phyloP scores from a whole-genome alignment of 2,329 filamentous ascomycete genomes.

The Metarhizium album region DNA sequence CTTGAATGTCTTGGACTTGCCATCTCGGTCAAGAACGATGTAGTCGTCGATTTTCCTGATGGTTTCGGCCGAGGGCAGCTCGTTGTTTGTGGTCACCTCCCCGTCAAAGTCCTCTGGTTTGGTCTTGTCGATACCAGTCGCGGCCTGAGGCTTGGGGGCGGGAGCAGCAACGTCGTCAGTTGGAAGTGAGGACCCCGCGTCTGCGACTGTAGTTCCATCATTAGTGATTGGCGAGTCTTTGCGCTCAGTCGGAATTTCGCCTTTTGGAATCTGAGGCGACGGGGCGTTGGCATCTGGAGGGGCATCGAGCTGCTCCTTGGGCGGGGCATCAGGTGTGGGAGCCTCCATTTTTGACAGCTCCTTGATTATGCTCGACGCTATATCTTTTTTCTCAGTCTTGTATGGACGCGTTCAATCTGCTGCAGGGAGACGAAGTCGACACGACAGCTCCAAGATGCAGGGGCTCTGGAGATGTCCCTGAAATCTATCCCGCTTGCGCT shows the following conservation, averaged over 20 bases:
- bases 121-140: constrained; percentile 26
- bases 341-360: background rate
- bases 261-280: background rate
- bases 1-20: constrained; percentile 50
- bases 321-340: background rate
- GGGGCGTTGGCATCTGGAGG: background rate
- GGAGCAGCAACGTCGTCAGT: background rate
- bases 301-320: background rate
- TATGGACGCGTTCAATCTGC: no score
- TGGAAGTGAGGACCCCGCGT: background rate
- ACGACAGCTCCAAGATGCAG: no score
- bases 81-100: constrained; percentile 43
- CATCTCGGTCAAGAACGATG: constrained; percentile 49
- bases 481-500: no score
- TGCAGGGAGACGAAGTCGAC: no score
- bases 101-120: constrained; percentile 44
- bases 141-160: constrained; percentile 12
- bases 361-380: background rate
- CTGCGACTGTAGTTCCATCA: background rate
- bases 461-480: background rate
- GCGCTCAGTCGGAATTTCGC: background rate
- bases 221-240: background rate
- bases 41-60: constrained; percentile 43
- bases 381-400: no score
- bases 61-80: constrained; percentile 38